Evolutionary conservation across 2,329 filamentous ascomycete species (phyloP), one percentile per base, ranked within the genome.

Genomic region (Hymenoscyphus occultus): DNA sequence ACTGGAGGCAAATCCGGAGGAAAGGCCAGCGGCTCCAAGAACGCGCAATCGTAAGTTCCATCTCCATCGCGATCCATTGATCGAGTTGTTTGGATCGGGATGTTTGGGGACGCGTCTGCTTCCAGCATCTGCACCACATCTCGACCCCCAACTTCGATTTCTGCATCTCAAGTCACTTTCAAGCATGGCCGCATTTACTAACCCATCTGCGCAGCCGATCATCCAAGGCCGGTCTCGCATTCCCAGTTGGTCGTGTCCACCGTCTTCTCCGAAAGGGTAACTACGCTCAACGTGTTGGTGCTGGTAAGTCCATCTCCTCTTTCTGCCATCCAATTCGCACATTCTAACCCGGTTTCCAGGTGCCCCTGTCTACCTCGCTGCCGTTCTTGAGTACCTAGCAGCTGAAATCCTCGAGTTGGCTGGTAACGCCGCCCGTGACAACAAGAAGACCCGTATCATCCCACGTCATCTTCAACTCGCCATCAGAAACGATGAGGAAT

Each of bases 391-490:
- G 84, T 99, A 99, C 80, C 90, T 99, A 67, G 94, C 95, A 74
- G 95, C 95, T 72, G 95, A 99, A 85, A 97, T 99, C 75, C 93
- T 99, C 77, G 95, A 99, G 84, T 84, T 99, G 83, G 95, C 95
- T 80, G 95, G 95, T 76, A 99, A 99, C 81, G 95, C 95, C 76
- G 95, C 95, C 71, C 94, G 95, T 76, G 95, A 99, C 84, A 97
- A 98, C 90, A 99, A 99, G 92, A 98, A 98, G 91, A 99, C 94
- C 71, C 93, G 95, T 90, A 99, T 99, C 84, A 99, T 98, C 68
- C 95, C 95, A 72, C 93, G 95, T 82, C 95, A 99, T 82, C 88
- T 99, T 59, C 95, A 99, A 85, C 92, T 99, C 75, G 95, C 95
- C 82, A 99, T 99, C 85, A 90, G 95, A 78, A 97, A 97, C 84